phyloP scores from a whole-genome alignment of 371 early-diverging fungal genomes.

The Saksenaea oblongispora region DNA sequence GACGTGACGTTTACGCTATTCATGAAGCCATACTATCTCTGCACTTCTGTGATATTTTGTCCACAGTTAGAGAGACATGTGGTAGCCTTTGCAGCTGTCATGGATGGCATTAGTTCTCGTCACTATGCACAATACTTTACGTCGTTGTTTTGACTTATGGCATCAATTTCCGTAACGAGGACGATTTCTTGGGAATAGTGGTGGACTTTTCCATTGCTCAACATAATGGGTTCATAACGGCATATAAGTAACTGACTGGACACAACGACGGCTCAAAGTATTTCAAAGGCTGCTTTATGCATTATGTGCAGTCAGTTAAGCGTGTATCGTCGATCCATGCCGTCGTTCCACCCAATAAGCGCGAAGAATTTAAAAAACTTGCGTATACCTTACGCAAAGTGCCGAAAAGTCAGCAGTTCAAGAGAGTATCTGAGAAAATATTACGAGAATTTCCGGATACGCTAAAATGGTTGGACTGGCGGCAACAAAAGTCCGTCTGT shows the following conservation, averaged over 20 bases:
- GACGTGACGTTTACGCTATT: too few species aligned
- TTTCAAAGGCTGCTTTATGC: background rate
- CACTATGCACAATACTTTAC: too few species aligned
- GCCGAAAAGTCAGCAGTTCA: too few species aligned
- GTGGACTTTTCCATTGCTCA: slow-evolving; percentile 16
- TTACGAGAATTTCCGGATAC: too few species aligned
- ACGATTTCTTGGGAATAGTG: slow-evolving; percentile 52
- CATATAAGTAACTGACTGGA: background rate
- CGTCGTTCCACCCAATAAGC: background rate
- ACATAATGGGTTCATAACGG: background rate
- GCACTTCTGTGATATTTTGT: too few species aligned
- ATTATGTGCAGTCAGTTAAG: background rate
- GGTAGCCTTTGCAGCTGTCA: too few species aligned
- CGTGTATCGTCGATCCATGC: background rate
- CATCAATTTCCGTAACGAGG: slow-evolving; percentile 53
- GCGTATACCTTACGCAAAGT: background rate
- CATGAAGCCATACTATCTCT: too few species aligned
- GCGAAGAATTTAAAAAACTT: background rate
- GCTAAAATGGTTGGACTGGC: too few species aligned
- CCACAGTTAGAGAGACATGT: too few species aligned
- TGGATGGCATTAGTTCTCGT: too few species aligned
- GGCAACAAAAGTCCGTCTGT: background rate
- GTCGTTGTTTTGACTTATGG: too few species aligned
- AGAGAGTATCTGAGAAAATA: too few species aligned
- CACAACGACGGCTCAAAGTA: background rate